Evolutionary conservation across 495 filamentous ascomycete genomes (phyloP).

Genomic region (Penicillium samsonianum): DNA sequence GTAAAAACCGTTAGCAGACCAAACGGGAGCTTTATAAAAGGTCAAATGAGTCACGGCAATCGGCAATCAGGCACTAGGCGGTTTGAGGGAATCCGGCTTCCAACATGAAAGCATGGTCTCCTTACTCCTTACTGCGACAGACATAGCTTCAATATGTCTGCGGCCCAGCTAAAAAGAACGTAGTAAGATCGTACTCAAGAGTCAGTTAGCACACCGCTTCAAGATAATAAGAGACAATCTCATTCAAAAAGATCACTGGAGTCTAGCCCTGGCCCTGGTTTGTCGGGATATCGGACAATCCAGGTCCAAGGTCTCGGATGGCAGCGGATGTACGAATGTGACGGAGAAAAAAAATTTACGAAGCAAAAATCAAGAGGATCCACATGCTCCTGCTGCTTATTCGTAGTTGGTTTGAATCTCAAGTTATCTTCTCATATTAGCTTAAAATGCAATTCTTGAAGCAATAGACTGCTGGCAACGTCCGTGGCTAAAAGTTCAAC

Average conservation of each 20-base stretch:
- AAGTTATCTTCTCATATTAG: neutral
- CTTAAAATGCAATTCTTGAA: neutral
- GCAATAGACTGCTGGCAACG: neutral
- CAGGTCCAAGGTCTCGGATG: slow-evolving; percentile 6
- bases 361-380: neutral
- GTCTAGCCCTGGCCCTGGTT: neutral
- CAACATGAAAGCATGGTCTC: no score
- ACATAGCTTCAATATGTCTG: neutral
- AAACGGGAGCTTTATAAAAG: neutral
- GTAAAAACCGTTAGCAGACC: neutral
- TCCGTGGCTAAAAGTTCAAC: neutral
- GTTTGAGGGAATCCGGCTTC: neutral
- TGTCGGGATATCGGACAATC: neutral
- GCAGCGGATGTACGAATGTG: slow-evolving; percentile 2
- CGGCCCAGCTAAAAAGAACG: neutral
- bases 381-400: neutral
- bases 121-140: neutral
- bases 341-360: neutral
- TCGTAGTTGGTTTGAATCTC: neutral
- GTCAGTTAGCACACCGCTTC: neutral
- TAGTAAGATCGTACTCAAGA: neutral
- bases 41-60: neutral
- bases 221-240: neutral
- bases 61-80: neutral
- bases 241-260: neutral